Evolutionary conservation across 169 alveolate genomes (phyloP).

Genomic region (Cryptosporidium ryanae): DNA sequence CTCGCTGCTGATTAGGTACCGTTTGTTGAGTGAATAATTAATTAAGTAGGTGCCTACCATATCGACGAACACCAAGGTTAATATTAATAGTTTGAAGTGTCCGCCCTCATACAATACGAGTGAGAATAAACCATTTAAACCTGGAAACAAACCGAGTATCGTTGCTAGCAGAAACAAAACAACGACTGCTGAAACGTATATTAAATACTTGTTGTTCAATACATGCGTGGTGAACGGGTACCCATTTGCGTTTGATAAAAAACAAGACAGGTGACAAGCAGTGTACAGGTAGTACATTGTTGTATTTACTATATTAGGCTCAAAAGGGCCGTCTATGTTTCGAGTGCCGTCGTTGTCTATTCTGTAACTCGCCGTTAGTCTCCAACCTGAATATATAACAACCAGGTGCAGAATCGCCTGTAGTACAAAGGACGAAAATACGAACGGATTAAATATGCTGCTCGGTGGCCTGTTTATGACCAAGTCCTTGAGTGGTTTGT

Average conservation of each 20-base stretch:
- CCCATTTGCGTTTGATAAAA: slow-evolving; percentile 89
- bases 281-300: slow-evolving; percentile 84
- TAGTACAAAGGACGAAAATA: slow-evolving; percentile 76
- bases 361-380: slow-evolving; percentile 78
- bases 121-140: slow-evolving; percentile 77
- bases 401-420: slow-evolving; percentile 84
- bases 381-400: slow-evolving; percentile 84
- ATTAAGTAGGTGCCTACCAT: slow-evolving; percentile 44
- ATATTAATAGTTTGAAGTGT: not conserved
- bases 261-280: slow-evolving; percentile 84
- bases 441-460: slow-evolving; percentile 73
- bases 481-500: slow-evolving; percentile 42
- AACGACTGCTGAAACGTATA: slow-evolving; percentile 59
- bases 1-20: not conserved
- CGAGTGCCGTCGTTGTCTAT: slow-evolving; percentile 75
- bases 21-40: slow-evolving; percentile 7
- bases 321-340: slow-evolving; percentile 86
- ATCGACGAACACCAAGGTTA: slow-evolving; percentile 24
- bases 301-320: slow-evolving; percentile 89
- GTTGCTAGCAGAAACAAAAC: slow-evolving; percentile 58
- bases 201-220: slow-evolving; percentile 79
- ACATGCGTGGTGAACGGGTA: slow-evolving; percentile 87
- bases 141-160: slow-evolving; percentile 76
- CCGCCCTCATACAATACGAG: slow-evolving; percentile 59
- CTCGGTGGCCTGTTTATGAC: slow-evolving; percentile 58